phyloP scores from a whole-genome alignment of 139 green algal genomes.

The Coelastrella sp. region DNA sequence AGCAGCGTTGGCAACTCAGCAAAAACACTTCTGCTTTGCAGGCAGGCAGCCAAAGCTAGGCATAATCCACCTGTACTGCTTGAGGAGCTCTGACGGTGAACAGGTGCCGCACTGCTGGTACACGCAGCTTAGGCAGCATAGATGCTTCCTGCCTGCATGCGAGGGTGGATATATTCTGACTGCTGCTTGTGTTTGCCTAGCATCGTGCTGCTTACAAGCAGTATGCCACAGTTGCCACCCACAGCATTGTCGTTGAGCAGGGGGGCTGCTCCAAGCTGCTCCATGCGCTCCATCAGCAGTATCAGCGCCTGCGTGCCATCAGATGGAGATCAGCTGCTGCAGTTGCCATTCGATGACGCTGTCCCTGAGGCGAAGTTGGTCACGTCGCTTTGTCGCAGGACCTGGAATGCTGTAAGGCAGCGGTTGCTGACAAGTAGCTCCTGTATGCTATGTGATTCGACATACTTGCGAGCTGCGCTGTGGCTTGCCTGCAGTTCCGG shows the following conservation, averaged over 20 bases:
- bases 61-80: too few species aligned
- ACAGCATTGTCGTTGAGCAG: slow-evolving; percentile 27
- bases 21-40: too few species aligned
- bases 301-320: slow-evolving; percentile 3
- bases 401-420: too few species aligned
- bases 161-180: background rate
- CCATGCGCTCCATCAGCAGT: slow-evolving; percentile 17
- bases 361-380: background rate
- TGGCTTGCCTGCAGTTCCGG: slow-evolving; percentile 11
- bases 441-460: too few species aligned
- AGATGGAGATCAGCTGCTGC: background rate
- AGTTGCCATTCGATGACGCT: background rate
- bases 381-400: too few species aligned
- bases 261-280: slow-evolving; percentile 16
- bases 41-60: too few species aligned
- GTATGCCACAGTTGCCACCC: slow-evolving; percentile 35
- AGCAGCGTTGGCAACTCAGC: too few species aligned
- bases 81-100: too few species aligned
- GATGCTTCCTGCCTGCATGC: background rate
- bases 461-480: background rate
- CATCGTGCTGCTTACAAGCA: background rate
- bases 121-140: background rate
- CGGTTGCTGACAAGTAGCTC: too few species aligned
- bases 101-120: background rate
- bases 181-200: background rate